A percentile compares a stretch with the other conserved stretches of the same genome.
Evolutionary conservation across 2,329 filamentous ascomycete species (phyloP).

Genomic region (Elsinoe ampelina): DNA sequence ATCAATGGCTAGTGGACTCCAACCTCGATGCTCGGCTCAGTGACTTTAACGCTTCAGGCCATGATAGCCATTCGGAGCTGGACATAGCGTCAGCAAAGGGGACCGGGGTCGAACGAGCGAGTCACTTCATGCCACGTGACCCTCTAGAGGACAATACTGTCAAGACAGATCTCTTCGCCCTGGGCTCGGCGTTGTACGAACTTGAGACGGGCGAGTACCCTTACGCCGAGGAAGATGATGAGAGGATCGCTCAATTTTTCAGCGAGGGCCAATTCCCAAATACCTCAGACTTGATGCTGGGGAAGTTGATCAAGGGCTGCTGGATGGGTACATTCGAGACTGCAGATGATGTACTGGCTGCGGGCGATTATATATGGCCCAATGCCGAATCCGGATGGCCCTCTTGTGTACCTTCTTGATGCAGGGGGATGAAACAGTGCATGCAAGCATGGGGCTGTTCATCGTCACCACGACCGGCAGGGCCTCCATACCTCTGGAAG

Average conservation of each 20-base stretch:
- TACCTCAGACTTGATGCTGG: not conserved
- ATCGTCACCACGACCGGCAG: too few species aligned
- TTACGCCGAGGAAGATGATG: not conserved
- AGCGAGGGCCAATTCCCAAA: not conserved
- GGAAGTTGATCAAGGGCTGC: not conserved
- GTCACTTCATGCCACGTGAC: constrained; percentile 14
- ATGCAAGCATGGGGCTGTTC: too few species aligned
- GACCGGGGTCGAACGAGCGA: constrained; percentile 1
- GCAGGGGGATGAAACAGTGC: not conserved
- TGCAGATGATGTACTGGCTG: not conserved
- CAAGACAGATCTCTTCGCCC: constrained; percentile 14
- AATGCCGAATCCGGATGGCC: not conserved
- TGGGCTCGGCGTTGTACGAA: constrained; percentile 10
- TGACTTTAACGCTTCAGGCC: constrained; percentile 13
- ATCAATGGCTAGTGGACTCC: constrained; percentile 14
- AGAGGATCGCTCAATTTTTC: not conserved
- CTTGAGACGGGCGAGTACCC: not conserved
- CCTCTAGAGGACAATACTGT: constrained; percentile 1
- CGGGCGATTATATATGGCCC: not conserved
- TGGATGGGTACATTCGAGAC: not conserved
- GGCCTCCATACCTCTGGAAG: too few species aligned
- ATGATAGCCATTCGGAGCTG: not conserved
- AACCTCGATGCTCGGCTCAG: constrained; percentile 9
- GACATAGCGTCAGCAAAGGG: not conserved
- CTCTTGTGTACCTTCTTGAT: not conserved